Evolutionary conservation across 805 yeast genomes (phyloP).

Genomic region (Saturnispora dispora): DNA sequence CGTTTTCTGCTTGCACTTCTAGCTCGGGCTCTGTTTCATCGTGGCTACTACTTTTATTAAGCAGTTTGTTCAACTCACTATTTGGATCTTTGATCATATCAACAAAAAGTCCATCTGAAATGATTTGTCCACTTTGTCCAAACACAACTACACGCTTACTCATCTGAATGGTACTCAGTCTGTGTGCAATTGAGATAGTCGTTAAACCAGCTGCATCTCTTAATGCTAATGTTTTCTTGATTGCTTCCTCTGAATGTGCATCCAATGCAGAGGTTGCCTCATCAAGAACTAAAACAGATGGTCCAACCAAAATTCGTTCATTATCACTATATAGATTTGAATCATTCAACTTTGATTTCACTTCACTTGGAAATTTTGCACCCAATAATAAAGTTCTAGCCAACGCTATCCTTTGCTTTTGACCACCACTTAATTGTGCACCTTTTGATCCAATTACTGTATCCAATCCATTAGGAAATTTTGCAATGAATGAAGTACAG

Average conservation of each 20-base stretch:
- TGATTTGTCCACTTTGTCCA: conserved; percentile 58
- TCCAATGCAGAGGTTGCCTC: conserved; percentile 95
- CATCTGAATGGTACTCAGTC: conserved; percentile 78
- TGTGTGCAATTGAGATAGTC: conserved; percentile 83
- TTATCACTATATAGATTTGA: conserved; percentile 17
- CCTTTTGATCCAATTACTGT: conserved; percentile 84
- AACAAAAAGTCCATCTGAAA: conserved; percentile 57
- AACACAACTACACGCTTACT: conserved; percentile 76
- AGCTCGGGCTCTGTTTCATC: conserved; percentile 21
- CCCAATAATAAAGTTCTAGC: conserved; percentile 73
- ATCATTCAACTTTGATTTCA: conserved; percentile 5
- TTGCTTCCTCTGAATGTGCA: conserved; percentile 77
- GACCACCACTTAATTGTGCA: conserved; percentile 89
- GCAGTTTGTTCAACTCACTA: conserved; percentile 37
- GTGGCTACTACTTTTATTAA: conserved; percentile 25
- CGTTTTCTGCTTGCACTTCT: conserved; percentile 9
- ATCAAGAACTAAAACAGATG: conserved; percentile 75
- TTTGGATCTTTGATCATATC: conserved; percentile 38
- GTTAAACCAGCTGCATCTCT: conserved; percentile 54
- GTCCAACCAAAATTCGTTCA: conserved; percentile 34
- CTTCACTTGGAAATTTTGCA: conserved; percentile 14
- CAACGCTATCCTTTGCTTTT: conserved; percentile 84
- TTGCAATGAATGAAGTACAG: conserved; percentile 55
- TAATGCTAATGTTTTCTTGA: conserved; percentile 57
- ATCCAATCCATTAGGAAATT: conserved; percentile 74